Conservation (phyloP, 768 basidiomycete species). For the Russula foetens region DNA sequence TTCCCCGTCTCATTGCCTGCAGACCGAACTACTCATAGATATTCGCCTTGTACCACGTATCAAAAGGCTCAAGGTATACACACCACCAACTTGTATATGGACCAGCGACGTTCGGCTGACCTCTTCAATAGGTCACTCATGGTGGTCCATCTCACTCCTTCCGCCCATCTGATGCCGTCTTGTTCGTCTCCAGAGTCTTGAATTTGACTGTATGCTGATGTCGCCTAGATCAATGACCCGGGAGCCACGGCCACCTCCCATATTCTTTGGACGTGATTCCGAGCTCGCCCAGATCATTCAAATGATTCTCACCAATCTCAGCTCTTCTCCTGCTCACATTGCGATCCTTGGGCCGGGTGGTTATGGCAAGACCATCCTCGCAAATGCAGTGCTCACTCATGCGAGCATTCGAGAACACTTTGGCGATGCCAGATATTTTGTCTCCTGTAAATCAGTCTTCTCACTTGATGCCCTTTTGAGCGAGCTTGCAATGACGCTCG, state of each 20-base stretch:
- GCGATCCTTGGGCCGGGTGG: constrained; percentile 2
- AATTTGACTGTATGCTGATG: background rate
- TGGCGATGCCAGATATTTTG: background rate
- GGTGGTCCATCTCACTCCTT: background rate
- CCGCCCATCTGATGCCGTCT: background rate
- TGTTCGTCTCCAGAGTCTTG: background rate
- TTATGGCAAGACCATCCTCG: background rate
- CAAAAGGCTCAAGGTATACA: background rate
- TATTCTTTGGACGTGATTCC: background rate
- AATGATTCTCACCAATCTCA: background rate
- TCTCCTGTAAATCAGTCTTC: background rate
- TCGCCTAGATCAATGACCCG: background rate
- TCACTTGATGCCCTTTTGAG: background rate
- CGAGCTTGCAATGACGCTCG: background rate
- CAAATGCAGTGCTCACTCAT: background rate
- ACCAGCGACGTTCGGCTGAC: background rate
- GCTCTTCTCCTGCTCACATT: background rate
- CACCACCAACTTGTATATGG: background rate
- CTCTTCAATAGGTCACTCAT: background rate
- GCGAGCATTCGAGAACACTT: background rate
- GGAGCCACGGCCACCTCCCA: background rate
- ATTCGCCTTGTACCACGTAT: background rate
- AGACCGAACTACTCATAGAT: background rate
- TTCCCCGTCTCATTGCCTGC: background rate
- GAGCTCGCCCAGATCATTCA: background rate